phyloP scores from a whole-genome alignment of 1,284 basidiomycete species.

The Leccinum griseonigrum region DNA sequence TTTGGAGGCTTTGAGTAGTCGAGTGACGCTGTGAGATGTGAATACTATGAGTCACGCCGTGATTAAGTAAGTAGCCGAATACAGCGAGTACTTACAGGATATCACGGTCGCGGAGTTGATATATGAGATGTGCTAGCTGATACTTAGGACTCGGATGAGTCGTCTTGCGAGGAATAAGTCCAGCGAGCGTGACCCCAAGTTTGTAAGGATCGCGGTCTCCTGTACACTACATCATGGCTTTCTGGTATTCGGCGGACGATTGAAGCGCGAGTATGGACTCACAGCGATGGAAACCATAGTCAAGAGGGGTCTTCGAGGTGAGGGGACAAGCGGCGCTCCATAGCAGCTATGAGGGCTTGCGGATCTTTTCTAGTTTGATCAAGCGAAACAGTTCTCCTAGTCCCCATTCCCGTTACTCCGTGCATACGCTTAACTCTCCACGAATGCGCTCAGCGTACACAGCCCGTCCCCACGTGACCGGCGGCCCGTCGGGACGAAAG shows the following conservation, averaged over 20 bases:
- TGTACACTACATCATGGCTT: constrained; percentile 47
- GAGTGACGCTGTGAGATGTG: no score
- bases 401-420: constrained; percentile 63
- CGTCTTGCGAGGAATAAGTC: constrained; percentile 45
- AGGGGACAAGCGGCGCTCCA: constrained; percentile 40
- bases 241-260: constrained; percentile 42
- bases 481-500: constrained; percentile 45
- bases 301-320: constrained; percentile 44
- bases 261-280: constrained; percentile 43
- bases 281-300: constrained; percentile 45
- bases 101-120: no score
- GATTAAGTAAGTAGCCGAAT: no score
- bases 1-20: no score
- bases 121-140: no score
- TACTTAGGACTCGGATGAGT: no score
- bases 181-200: constrained; percentile 47
- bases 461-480: constrained; percentile 53
- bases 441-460: constrained; percentile 65
- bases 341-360: constrained; percentile 37
- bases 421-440: constrained; percentile 69
- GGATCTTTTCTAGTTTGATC: constrained; percentile 43
- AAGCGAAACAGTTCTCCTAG: constrained; percentile 53
- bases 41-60: no score
- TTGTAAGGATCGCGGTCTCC: constrained; percentile 46
- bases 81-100: no score